Conservation (phyloP, 495 filamentous ascomycete species). For the Jackrogersella multiformis region DNA sequence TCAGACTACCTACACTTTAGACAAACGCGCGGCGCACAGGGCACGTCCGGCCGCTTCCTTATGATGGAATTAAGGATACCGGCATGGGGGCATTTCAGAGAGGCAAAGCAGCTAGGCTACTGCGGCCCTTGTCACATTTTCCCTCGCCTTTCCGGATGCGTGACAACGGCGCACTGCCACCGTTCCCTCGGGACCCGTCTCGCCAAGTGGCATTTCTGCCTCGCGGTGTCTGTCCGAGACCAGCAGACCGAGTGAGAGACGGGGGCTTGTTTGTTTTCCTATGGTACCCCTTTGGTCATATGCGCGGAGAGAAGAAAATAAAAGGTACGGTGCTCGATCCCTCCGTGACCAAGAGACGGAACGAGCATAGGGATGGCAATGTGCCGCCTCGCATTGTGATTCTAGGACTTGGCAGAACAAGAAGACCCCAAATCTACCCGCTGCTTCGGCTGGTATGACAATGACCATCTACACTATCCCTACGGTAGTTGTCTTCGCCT, state of each 20-base stretch:
- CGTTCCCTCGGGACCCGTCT: constrained; percentile 28
- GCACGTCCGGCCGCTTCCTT: constrained; percentile 1
- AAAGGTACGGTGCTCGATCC: constrained; percentile 21
- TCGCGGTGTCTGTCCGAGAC: constrained; percentile 12
- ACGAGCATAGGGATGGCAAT: background rate
- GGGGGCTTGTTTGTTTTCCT: constrained; percentile 1
- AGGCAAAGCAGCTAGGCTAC: constrained; percentile 26
- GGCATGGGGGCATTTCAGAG: constrained; percentile 13
- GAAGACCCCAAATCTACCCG: constrained; percentile 6
- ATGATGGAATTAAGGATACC: constrained; percentile 7
- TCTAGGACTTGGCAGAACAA: constrained; percentile 20
- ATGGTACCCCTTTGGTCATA: background rate
- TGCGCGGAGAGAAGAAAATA: background rate
- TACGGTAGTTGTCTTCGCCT: constrained; percentile 2
- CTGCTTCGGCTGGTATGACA: background rate
- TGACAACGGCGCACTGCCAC: constrained; percentile 40
- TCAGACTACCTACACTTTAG: constrained; percentile 9
- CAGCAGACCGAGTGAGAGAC: background rate
- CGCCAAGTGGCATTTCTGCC: constrained; percentile 19
- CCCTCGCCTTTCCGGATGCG: constrained; percentile 15
- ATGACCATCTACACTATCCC: background rate
- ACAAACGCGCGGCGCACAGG: constrained; percentile 12
- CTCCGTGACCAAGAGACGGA: constrained; percentile 10
- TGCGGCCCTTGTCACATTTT: constrained; percentile 39
- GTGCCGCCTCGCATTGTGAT: constrained; percentile 13